Base-by-base conservation (phyloP, 495 filamentous ascomycete species). In the Hyaloscypha hepaticicola region DNA sequence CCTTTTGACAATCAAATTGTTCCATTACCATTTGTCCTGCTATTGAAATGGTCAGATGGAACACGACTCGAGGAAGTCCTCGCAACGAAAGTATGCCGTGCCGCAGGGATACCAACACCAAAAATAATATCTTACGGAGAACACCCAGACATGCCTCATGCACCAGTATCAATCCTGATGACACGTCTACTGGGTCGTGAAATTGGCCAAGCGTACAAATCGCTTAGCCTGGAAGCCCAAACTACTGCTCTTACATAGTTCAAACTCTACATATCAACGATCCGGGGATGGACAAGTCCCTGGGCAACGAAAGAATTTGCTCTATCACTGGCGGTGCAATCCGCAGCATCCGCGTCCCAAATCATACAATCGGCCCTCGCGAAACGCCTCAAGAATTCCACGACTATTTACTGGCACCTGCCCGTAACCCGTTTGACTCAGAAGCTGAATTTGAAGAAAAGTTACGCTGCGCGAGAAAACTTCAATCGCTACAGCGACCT, bases 31-130 rank as follows among this genome's bases (percentile, higher is more conserved):
- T 77, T 77, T 65, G 71, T 70, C 8, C 65, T 75, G 33, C 66
- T 77, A 26, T 45, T 77, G 65, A 79, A 81, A 72, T 79, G 77
- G 76, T 73, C 75, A 26, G 72, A 79, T 64, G 65, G 76, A 22
- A 80, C 74, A 9, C 69, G 73, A n/a, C 41, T 78, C 24, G 77
- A 78, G 64, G 77, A 81, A 61, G 76, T 71, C 12, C 55, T 69
- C 28, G 68, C 76, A 29, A 81, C 77, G 73, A 63, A 76, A 66
- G 71, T 78, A 58, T 75, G 74, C 1, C 55, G 69, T 65, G 61
- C 71, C 56, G 76, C 77, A 27, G 77, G 76, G 3, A 71, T 79
- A 34, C 76, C 76, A 33, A 74, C 77, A 26, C 78, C 77, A 0
- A 77, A 71, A 63, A 73, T 78, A 3, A 49, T 81, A n/a, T 69